Percentiles rank a stretch among this genome's conserved stretches.
These are phyloP conservation scores for Ichthyophthirius multifiliis DNA, from an alignment of 169 alveolate genomes.

Conservation along the genomic window DNA sequence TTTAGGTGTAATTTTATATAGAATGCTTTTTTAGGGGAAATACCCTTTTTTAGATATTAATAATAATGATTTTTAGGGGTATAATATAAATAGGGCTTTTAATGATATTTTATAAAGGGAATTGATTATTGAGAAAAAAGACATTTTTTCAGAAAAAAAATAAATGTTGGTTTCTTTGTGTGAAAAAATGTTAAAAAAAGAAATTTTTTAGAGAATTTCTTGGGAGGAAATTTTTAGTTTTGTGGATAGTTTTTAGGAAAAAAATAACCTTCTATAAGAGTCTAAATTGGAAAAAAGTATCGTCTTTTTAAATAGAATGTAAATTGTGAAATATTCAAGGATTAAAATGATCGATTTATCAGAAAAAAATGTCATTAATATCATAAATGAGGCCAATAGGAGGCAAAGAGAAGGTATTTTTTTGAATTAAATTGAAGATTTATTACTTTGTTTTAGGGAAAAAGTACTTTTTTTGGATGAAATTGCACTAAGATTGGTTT, in stretches of 20 bases:
- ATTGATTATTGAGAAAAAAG: conserved; percentile 2
- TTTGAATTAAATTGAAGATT: conserved; percentile 22
- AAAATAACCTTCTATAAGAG: not conserved
- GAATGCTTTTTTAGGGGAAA: conserved; percentile 30
- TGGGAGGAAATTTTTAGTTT: conserved; percentile 30
- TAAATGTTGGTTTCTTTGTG: not conserved
- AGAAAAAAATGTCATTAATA: not conserved
- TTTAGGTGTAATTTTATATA: conserved; percentile 31
- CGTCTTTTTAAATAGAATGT: not conserved
- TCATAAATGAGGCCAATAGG: not conserved
- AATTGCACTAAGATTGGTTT: not conserved
- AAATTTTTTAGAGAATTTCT: conserved; percentile 9
- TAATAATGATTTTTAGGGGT: no score
- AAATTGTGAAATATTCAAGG: conserved; percentile 10
- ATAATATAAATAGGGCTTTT: conserved; percentile 29
- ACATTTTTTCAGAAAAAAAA: no score
- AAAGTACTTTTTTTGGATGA: conserved; percentile 8
- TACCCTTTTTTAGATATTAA: conserved; percentile 29
- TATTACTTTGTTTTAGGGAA: not conserved
- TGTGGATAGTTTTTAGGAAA: not conserved
- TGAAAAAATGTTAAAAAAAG: conserved; percentile 26
- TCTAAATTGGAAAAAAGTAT: not conserved
- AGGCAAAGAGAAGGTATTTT: not conserved
- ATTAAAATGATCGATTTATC: not conserved
- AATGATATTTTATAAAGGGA: conserved; percentile 15